These are phyloP conservation scores for Aurantiochytrium sp. DNA, from an alignment of 108 stramenopile species.

Conservation along the genomic window DNA sequence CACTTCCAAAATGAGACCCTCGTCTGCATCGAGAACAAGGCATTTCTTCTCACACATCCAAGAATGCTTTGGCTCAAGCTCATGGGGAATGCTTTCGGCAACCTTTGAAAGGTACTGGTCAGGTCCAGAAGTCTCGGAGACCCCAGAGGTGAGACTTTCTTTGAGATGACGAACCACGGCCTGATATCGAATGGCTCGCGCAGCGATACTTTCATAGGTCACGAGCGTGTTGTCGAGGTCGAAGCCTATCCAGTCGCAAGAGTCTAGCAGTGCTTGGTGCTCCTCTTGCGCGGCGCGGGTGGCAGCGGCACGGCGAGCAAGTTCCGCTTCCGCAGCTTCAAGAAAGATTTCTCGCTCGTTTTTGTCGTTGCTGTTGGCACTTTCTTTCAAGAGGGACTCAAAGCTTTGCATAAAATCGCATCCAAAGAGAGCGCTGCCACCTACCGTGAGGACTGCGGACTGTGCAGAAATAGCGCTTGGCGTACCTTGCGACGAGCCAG, in stretches of 20 bases:
- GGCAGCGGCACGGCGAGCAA: not conserved
- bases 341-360: too few species aligned
- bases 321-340: not conserved
- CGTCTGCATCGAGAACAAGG: not conserved
- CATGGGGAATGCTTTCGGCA: not conserved
- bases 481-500: not conserved
- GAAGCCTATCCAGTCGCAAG: not conserved
- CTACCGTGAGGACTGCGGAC: not conserved
- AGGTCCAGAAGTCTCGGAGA: too few species aligned
- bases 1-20: not conserved
- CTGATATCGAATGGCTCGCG: not conserved
- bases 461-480: not conserved
- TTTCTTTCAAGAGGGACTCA: too few species aligned
- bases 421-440: too few species aligned
- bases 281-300: not conserved
- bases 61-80: not conserved
- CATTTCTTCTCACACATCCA: not conserved
- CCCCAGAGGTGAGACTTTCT: not conserved
- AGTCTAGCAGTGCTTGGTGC: not conserved
- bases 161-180: not conserved
- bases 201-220: not conserved
- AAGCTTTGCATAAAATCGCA: too few species aligned
- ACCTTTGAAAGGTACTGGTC: not conserved
- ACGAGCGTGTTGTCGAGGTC: constrained; percentile 8
- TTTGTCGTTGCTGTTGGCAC: too few species aligned